phyloP scores from a whole-genome alignment of 148 eudicot species.

The Rhododendron williamsianum region DNA sequence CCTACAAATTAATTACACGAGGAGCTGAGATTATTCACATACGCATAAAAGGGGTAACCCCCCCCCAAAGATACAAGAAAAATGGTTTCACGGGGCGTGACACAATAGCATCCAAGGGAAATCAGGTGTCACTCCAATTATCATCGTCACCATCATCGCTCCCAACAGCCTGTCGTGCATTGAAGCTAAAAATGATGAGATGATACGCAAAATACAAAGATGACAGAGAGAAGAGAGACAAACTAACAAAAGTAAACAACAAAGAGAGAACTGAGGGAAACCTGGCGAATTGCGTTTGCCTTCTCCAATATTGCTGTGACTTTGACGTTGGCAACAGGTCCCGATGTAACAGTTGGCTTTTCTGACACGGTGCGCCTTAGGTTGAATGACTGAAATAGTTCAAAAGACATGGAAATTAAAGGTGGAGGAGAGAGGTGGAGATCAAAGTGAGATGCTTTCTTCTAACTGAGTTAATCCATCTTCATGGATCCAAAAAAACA shows the following conservation, averaged over 20 bases:
- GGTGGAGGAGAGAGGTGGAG: not conserved
- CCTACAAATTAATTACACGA: slow-evolving; percentile 15
- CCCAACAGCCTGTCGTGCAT: slow-evolving; percentile 62
- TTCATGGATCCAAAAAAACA: no score
- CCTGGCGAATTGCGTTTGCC: slow-evolving; percentile 95
- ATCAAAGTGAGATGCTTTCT: not conserved
- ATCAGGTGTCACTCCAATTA: slow-evolving; percentile 80
- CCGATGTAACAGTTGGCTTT: slow-evolving; percentile 36
- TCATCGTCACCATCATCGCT: slow-evolving; percentile 79
- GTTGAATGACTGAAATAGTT: slow-evolving; percentile 55
- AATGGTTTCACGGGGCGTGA: not conserved
- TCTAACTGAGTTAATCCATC: not conserved
- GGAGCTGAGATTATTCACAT: slow-evolving; percentile 16
- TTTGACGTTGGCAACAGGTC: slow-evolving; percentile 30
- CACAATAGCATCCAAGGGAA: not conserved
- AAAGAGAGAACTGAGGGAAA: slow-evolving; percentile 12
- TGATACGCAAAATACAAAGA: not conserved
- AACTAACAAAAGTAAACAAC: not conserved
- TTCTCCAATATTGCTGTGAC: slow-evolving; percentile 81
- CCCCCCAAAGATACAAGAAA: slow-evolving; percentile 4
- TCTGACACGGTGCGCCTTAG: slow-evolving; percentile 54
- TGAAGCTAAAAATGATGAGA: not conserved
- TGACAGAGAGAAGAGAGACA: not conserved
- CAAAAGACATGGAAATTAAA: not conserved
- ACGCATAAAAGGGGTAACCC: not conserved